These are phyloP conservation scores for Carallia pectinifolia DNA, from an alignment of 345 rosid species.

Conservation along the genomic window DNA sequence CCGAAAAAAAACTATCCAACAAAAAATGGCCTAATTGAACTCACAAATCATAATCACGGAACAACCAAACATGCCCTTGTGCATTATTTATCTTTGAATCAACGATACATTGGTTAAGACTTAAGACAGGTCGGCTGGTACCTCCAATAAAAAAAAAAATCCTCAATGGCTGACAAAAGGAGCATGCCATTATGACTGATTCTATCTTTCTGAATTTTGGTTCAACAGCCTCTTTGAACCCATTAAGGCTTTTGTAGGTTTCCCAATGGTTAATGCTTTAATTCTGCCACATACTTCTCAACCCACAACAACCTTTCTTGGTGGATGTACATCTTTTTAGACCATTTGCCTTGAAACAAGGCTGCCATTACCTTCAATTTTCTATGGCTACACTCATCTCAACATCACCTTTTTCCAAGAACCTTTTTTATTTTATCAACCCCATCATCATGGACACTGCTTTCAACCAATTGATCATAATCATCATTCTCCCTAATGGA, in stretches of 20 bases:
- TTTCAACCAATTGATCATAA: constrained; percentile 29
- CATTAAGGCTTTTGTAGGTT: constrained; percentile 29
- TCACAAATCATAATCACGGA: constrained; percentile 17
- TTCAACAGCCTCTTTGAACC: constrained; percentile 9
- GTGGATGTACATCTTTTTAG: constrained; percentile 39
- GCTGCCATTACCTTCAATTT: constrained; percentile 44
- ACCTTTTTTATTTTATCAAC: constrained; percentile 32
- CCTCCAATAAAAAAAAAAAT: too few species aligned
- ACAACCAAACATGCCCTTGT: constrained; percentile 24
- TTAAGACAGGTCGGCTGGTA: too few species aligned
- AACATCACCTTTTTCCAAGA: constrained; percentile 38
- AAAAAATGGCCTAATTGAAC: constrained; percentile 21
- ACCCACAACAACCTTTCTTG: constrained; percentile 42
- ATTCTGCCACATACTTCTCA: constrained; percentile 31
- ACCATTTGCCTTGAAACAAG: constrained; percentile 44
- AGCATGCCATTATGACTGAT: too few species aligned
- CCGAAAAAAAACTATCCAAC: constrained; percentile 1
- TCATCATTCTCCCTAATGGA: constrained; percentile 32
- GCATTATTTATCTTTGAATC: constrained; percentile 18
- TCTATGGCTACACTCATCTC: constrained; percentile 48
- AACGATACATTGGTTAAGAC: too few species aligned
- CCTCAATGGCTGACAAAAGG: too few species aligned
- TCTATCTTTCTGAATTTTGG: constrained; percentile 7
- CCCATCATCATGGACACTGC: constrained; percentile 32
- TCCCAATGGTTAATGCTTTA: constrained; percentile 30